Base-by-base conservation (phyloP, 2,329 filamentous ascomycete species). In the Microthyrium microscopicum region DNA sequence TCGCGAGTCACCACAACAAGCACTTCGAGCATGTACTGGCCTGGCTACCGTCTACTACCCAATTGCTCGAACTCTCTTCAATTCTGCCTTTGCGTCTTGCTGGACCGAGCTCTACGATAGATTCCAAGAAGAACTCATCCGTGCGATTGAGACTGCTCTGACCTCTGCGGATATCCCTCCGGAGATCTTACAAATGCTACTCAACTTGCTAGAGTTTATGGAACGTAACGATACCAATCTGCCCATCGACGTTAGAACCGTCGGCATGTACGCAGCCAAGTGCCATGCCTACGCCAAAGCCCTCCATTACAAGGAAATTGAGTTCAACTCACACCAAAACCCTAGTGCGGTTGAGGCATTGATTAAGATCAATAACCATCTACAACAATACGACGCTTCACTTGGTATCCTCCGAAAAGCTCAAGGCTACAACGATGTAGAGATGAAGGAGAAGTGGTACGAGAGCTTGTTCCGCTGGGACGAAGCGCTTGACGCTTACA, bases 131-230 rank as follows among this genome's bases (percentile, higher is more conserved):
- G 89, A 98, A 52, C 69, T 98, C 26, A 91, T 98, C 32, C 76
- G 79, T 34, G 92, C 91, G 17, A 92, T 99, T 33, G 89, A 99
- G 53, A 83, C 80, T 40, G 89, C 91, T 1, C 79, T 99, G 44
- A 89, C 84, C 35, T 95, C 87, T 3, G 79, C 87, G 33, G 87
- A 94, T 45, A 91, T 98, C 9, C 87, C 89, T 0, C 89, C 91
- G 0, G 91, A 99, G 53, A 77, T 99, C 42, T 64, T 98, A 6
- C 87, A 93, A 39, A 77, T 94, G 31, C 64, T 99, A 19, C 71
- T 99, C 31, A 98, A 98, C 48, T 67, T 99, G 32, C 89, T 89
- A 16, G 89, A 99, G 52, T 99, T 98, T 54, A 99, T 99, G 89
- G 89, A 99, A 52, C 89, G 98, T 49, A 91, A 98, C 46, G 89